Base-by-base conservation (phyloP, 495 filamentous ascomycete species). In the Opeltia flavorubescens region DNA sequence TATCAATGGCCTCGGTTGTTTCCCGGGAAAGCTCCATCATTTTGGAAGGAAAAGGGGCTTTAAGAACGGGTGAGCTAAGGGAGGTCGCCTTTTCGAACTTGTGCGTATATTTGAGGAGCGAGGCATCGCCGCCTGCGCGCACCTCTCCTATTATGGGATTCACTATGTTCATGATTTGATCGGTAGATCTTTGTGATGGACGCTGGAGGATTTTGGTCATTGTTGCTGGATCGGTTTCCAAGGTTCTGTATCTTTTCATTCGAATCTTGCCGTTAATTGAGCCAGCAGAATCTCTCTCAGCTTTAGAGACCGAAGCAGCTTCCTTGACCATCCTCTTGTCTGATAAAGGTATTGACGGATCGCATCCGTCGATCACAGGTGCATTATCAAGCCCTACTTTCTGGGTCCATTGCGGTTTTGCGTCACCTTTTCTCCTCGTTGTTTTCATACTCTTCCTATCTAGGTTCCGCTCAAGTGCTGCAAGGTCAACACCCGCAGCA, bases 61-160 rank as follows among this genome's bases (percentile, higher is more conserved):
- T 75, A 49, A 98, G 67, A 31, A 98, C 87, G 0, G 89, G 86
- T 0, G 87, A 89, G 13, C 77, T 91, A 39, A 98, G 68, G 0
- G 84, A 88, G 0, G 81, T 89, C 1, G 91, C 93, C 65, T 86
- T 93, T 56, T 98, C 91, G 54, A 98, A 98, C 66, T 91, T 89
- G 72, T 94, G 86, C 0, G 91, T 95, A 58, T 94, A 95, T 45
- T 80, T 80, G 40, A 96, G 74, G 12, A 98, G 70, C 1, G 83
- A 91, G 51, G 81, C 78, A 62, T 98, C 91, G 23, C 91, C 93
- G 35, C 79, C 72, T 18, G 75, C 66, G 18, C 78, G 81, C 40
- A 98, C 78, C 49, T 85, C 85, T 34, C 85, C 76, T 52, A 98
- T 83, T 54, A 98, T 98, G 2, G 91, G 91, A 13, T 75, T 79